A percentile compares a stretch with the other conserved stretches of the same genome.
Evolutionary conservation across 257 asterid genomes (phyloP).

Genomic region (Petunia axillaris): DNA sequence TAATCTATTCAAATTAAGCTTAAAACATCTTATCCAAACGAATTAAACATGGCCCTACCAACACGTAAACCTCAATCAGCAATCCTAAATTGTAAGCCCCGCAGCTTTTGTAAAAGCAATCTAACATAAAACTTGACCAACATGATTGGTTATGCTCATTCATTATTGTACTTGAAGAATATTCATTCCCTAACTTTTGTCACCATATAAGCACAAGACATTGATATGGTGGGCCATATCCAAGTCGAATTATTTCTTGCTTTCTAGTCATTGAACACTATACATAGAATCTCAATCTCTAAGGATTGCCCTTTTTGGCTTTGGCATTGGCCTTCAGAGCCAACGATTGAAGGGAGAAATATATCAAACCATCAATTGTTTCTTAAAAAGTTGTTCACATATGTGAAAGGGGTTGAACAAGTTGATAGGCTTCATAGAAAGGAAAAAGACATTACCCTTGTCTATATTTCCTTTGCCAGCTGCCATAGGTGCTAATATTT

Average conservation of each 20-base stretch:
- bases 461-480: slow-evolving; percentile 20
- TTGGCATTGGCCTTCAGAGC: slow-evolving; percentile 31
- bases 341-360: slow-evolving; percentile 22
- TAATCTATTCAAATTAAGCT: neutral
- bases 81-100: neutral
- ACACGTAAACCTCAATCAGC: neutral
- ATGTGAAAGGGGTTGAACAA: slow-evolving; percentile 32
- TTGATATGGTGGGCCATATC: slow-evolving; percentile 32
- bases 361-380: slow-evolving; percentile 31
- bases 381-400: slow-evolving; percentile 33
- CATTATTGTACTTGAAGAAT: slow-evolving; percentile 27
- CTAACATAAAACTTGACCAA: slow-evolving; percentile 21
- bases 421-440: slow-evolving; percentile 29
- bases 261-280: slow-evolving; percentile 63
- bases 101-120: neutral
- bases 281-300: slow-evolving; percentile 41
- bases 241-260: slow-evolving; percentile 47
- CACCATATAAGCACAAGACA: neutral
- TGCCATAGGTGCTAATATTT: neutral
- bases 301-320: slow-evolving; percentile 33
- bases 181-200: slow-evolving; percentile 18
- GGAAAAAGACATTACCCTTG: slow-evolving; percentile 22
- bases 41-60: slow-evolving; percentile 12
- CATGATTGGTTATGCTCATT: slow-evolving; percentile 7
- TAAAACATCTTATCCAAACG: neutral